Percentiles rank a stretch among this genome's conserved stretches.
These are phyloP conservation scores for Hypoxylon sp. DNA, from an alignment of 2,329 filamentous ascomycete genomes.

Conservation along the genomic window DNA sequence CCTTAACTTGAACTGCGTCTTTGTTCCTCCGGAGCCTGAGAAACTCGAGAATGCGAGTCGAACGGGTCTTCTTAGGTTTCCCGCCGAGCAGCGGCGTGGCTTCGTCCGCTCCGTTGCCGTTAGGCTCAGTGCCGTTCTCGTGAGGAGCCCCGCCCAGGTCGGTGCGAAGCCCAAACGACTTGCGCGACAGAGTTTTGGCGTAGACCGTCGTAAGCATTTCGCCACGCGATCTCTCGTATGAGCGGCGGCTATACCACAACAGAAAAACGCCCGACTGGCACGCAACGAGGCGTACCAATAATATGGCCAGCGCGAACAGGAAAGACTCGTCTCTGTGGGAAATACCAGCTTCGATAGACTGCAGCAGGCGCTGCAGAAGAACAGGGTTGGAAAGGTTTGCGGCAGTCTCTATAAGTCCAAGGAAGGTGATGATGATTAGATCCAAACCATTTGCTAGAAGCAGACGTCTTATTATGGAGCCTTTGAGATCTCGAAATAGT, in stretches of 20 bases:
- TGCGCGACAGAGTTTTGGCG: conserved; percentile 76
- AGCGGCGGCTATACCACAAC: conserved; percentile 83
- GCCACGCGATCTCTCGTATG: conserved; percentile 83
- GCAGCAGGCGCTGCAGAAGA: conserved; percentile 74
- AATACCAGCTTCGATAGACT: conserved; percentile 65
- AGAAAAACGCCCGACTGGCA: conserved; percentile 73
- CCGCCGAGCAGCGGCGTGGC: conserved; percentile 35
- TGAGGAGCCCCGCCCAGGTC: conserved; percentile 35
- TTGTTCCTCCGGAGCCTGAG: conserved; percentile 38
- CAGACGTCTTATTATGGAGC: conserved; percentile 74
- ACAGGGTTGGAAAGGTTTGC: conserved; percentile 68
- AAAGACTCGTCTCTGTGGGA: conserved; percentile 64
- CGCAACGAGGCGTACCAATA: conserved; percentile 66
- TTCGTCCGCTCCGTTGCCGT: conserved; percentile 28
- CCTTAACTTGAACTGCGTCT: conserved; percentile 36
- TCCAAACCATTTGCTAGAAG: conserved; percentile 82
- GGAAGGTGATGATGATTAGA: conserved; percentile 69
- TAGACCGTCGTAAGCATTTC: conserved; percentile 88
- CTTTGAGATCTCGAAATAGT: conserved; percentile 75
- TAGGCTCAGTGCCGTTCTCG: conserved; percentile 26
- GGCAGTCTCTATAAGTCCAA: conserved; percentile 69
- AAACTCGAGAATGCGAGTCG: conserved; percentile 41
- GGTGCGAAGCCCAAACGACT: conserved; percentile 57
- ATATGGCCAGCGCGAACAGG: conserved; percentile 69
- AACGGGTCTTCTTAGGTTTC: conserved; percentile 37